These are phyloP conservation scores for Rhizopus stolonifer DNA, from an alignment of 371 early-diverging fungal species.

Conservation along the genomic window DNA sequence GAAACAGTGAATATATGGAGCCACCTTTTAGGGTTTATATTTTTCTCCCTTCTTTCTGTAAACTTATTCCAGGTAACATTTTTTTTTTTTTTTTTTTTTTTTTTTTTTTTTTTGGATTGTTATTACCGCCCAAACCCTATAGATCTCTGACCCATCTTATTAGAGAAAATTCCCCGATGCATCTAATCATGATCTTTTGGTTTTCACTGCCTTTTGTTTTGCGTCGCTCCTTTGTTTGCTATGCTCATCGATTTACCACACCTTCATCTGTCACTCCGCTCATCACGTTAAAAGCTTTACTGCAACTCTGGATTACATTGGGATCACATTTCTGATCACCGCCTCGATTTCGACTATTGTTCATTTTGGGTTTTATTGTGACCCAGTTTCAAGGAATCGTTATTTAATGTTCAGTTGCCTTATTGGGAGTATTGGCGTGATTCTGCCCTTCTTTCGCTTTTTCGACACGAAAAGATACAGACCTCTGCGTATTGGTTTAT, in stretches of 20 bases:
- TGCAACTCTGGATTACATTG: conserved; percentile 64
- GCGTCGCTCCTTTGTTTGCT: conserved; percentile 57
- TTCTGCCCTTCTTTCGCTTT: conserved; percentile 58
- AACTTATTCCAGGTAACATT: conserved; percentile 47
- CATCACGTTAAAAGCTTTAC: conserved; percentile 52
- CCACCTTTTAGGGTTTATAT: conserved; percentile 64
- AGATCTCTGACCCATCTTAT: too few species aligned
- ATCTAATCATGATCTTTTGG: conserved; percentile 37
- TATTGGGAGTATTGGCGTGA: conserved; percentile 57
- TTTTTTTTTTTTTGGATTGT: too few species aligned
- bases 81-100: too few species aligned
- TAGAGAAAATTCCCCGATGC: conserved; percentile 47
- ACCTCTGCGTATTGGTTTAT: conserved; percentile 59
- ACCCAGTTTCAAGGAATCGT: conserved; percentile 29
- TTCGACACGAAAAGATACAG: conserved; percentile 55
- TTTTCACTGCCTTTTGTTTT: conserved; percentile 51
- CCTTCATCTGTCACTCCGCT: conserved; percentile 60
- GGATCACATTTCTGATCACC: conserved; percentile 61
- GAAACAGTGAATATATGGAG: conserved; percentile 78
- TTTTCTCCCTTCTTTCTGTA: conserved; percentile 53
- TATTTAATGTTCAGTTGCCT: conserved; percentile 53
- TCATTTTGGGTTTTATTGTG: conserved; percentile 64
- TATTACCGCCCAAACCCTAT: too few species aligned
- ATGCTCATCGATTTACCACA: conserved; percentile 63
- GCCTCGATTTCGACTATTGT: conserved; percentile 54